phyloP scores from a whole-genome alignment of 345 rosid genomes.

The Pseudoturritis turrita region DNA sequence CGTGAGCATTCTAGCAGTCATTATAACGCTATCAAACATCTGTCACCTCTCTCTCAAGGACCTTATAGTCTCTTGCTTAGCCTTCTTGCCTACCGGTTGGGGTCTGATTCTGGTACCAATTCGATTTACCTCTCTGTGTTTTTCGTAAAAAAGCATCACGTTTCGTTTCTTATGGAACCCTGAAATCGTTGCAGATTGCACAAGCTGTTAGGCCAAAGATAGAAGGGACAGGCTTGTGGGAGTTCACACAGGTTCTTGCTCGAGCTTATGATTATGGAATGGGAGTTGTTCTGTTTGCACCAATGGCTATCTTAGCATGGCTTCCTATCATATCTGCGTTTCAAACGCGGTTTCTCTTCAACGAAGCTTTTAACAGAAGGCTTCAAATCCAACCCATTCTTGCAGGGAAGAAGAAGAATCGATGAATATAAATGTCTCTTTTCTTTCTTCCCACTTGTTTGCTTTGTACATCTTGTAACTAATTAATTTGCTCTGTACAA shows the following conservation, averaged over 20 bases:
- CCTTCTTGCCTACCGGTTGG: slow-evolving; percentile 96
- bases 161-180: neutral
- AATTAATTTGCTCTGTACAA: slow-evolving; percentile 7
- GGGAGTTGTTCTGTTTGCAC: slow-evolving; percentile 80
- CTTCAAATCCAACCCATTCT: slow-evolving; percentile 93
- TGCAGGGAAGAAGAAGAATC: slow-evolving; percentile 67
- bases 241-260: slow-evolving; percentile 65
- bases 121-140: neutral
- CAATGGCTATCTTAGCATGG: slow-evolving; percentile 86
- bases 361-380: slow-evolving; percentile 76
- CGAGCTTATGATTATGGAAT: slow-evolving; percentile 91
- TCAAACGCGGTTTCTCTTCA: slow-evolving; percentile 90
- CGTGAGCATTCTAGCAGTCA: slow-evolving; percentile 58
- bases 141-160: neutral
- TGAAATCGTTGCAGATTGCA: slow-evolving; percentile 49
- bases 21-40: slow-evolving; percentile 56
- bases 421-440: neutral
- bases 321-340: slow-evolving; percentile 81
- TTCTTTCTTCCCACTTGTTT: neutral
- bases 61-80: slow-evolving; percentile 73
- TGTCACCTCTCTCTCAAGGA: slow-evolving; percentile 75
- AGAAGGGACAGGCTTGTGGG: slow-evolving; percentile 69
- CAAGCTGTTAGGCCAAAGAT: slow-evolving; percentile 87
- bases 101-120: slow-evolving; percentile 75
- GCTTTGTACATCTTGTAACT: slow-evolving; percentile 26